Base-by-base conservation (phyloP, 306 rosid species). In the Quercus berberidifolia region DNA sequence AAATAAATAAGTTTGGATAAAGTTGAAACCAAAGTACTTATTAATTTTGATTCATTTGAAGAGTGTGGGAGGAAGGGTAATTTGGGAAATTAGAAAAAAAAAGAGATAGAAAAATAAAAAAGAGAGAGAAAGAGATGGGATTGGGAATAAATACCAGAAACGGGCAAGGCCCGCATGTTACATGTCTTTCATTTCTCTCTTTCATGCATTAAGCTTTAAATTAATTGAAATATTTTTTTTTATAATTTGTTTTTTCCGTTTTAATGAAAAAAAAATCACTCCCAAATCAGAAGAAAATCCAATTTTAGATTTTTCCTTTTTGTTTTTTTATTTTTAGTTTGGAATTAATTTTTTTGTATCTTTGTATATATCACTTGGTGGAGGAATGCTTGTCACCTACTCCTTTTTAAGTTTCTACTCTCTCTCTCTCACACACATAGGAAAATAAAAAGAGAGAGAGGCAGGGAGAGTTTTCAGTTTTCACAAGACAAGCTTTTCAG, bases 321-420 rank as follows among this genome's bases (percentile, higher is more conserved):
- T 17, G 4, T 26, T 55, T 25, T 25, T 26, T 33, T 62, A 41
- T 63, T 30, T 51, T 11, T 7, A 12, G 21, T 11, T 11, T 19
- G 28, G 55, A 74, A 75, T 19, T 14, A 30, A 10, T 5, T 20
- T 70, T 19, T 60, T 79, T 63, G 78, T 67, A 25, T 21, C 74
- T 72, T 84, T 77, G 89, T 89, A 82, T 84, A 76, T 85, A 75
- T 87, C 84, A 63, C 87, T 82, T 69, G 89, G 95, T 78, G 88
- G 97, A 89, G 88, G 91, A 83, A 79, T 84, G 97, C 97, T 89
- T 85, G 93, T 87, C 83, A 88, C 90, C 92, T 89, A 92, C 95
- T 86, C 89, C 87, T 83, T 88, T 85, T 67, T 15, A 26, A 83
- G 84, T 78, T 80, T 62, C 74, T 86, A 74, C 88, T 51, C 88